Base-by-base conservation (phyloP, 2,329 filamentous ascomycete genomes). In the Nemania sp. region DNA sequence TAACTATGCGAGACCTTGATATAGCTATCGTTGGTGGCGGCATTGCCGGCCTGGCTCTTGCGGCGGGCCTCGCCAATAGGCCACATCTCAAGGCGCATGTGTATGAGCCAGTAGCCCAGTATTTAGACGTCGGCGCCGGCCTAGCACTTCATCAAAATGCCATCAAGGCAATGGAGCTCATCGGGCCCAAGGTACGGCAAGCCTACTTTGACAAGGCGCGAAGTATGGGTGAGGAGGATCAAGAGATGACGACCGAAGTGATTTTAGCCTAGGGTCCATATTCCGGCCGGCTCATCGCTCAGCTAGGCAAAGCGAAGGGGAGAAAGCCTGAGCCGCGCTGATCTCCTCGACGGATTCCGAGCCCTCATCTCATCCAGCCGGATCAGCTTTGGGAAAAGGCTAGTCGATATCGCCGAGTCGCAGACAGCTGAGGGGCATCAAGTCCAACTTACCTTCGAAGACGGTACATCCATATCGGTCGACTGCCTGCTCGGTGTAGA, bases 101-200 rank as follows among this genome's bases (percentile, higher is more conserved):
- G 20, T 82, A 80, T 70, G 81, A 83, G 59, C 70, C 77, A 1
- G 78, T 72, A 22, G 66, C 59, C 53, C 69, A 62, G 70, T 80
- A 77, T 72, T 71, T 63, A 72, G 76, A 82, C 57, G 72, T 81
- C 38, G 81, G 81, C 11, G 79, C 80, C 3, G 80, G 79, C 5
- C 73, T 82, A 13, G 80, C 79, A 1, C 71, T 83, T n/a, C 78
- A 80, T 52, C 68, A 70, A 6, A 83, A 82, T 68, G 80, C 75
- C 10, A 76, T 79, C 65, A 73, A 73, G 38, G 77, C 80, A 13
- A 77, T 81, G 74, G 47, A 69, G 0, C 75, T 81, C 2, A 76
- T 82, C 43, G 77, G 78, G 0, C 77, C 77, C 20, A 75, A 80
- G 59, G 72, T 79, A 8, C 60, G 67, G n/a, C 66, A 77, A 51